Base-by-base conservation (phyloP, 148 eudicot genomes). In the Polygonum maritimum region DNA sequence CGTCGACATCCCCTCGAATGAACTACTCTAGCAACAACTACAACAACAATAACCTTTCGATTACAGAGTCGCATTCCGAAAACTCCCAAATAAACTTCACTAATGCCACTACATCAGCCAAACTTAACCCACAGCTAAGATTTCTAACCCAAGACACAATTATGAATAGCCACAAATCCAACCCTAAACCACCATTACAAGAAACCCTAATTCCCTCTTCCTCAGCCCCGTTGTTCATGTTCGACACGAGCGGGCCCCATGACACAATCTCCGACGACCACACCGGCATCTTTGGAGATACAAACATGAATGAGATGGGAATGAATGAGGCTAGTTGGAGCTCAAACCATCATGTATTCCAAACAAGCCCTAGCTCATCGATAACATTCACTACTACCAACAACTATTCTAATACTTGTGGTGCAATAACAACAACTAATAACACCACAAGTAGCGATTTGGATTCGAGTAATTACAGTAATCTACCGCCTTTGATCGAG, bases 401-500 rank as follows among this genome's bases (percentile, higher is more conserved):
- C 16, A 71, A 58, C 65, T 52, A 31, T 49, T 58, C 78, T 65
- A 35, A 49, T 49, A 67, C 48, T 78, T 78, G 58, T 49, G 33
- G 75, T 69, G 44, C 69, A 75, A 76, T 55, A 21, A 55, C 57
- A 54, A 83, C 67, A 18, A 60, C 51, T 60, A 76, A 13, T 18
- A 71, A 41, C 74, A 36, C 47, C 33, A n/a, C 62, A 11, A 57
- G 73, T 35, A 75, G 16, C 39, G 74, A 67, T 22, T 65, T 78
- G 76, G 86, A 87, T 52, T 60, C 80, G 3, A 65, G 31, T 69
- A 77, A 52, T 18, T 74, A 71, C 63, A 83, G 36, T 74, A 78
- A 72, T 81, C 76, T 90, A 82, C 87, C 93, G 21, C 87, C 85
- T 63, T 83, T 90, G 49, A 75, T 88, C 54, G 98, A 87, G 76